Conservation (phyloP, 345 rosid genomes). For the Kernera saxatilis region DNA sequence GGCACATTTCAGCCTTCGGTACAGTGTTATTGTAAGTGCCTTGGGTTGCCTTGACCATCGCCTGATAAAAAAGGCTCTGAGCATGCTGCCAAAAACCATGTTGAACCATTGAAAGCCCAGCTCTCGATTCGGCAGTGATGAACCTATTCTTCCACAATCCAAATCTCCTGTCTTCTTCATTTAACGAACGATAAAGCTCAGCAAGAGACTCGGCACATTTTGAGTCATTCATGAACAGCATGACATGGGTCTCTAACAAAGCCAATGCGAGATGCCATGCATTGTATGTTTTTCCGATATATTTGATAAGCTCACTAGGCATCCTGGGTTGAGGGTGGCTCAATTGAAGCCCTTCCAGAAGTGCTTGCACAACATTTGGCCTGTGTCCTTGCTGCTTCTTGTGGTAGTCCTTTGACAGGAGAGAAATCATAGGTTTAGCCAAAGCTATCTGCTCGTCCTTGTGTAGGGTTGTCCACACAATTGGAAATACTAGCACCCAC, state of each 20-base stretch:
- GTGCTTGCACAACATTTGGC: slow-evolving; percentile 99
- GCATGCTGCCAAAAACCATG: slow-evolving; percentile 98
- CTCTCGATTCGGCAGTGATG: slow-evolving; percentile 83
- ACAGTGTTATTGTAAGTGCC: slow-evolving; percentile 91
- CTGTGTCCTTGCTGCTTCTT: slow-evolving; percentile 89
- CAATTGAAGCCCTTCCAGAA: slow-evolving; percentile 92
- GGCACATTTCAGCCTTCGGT: slow-evolving; percentile 99
- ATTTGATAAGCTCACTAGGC: slow-evolving; percentile 96
- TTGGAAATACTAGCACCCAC: slow-evolving; percentile 97
- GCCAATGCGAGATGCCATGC: slow-evolving; percentile 95
- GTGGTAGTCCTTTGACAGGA: slow-evolving; percentile 86
- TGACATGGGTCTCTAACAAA: slow-evolving; percentile 89
- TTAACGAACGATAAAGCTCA: slow-evolving; percentile 85
- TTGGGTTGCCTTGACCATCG: slow-evolving; percentile 97
- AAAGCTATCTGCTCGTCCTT: slow-evolving; percentile 83
- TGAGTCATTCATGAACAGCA: slow-evolving; percentile 79
- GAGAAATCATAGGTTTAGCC: slow-evolving; percentile 84
- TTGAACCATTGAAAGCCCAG: slow-evolving; percentile 94
- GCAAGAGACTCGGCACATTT: slow-evolving; percentile 93
- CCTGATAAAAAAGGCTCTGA: slow-evolving; percentile 88
- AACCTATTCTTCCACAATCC: slow-evolving; percentile 97
- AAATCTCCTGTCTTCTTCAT: slow-evolving; percentile 97
- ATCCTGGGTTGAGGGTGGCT: slow-evolving; percentile 99
- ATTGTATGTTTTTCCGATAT: slow-evolving; percentile 94
- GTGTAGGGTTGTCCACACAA: slow-evolving; percentile 85